These are phyloP conservation scores for Lipomyces yamanashiensis DNA, from an alignment of 805 yeast genomes.

Conservation along the genomic window DNA sequence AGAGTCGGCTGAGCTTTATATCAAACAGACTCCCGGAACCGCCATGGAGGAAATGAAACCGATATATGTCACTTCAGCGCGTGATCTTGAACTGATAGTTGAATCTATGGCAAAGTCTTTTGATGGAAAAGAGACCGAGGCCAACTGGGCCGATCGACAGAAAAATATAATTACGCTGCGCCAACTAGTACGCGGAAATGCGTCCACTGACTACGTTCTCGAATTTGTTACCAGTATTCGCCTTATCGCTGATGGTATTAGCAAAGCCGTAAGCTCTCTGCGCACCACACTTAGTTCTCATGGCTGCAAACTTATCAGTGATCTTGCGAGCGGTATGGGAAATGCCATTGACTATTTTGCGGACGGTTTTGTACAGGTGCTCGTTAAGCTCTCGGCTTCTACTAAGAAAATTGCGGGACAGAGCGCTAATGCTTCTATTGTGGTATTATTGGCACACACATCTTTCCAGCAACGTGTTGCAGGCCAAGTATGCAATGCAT, in stretches of 20 bases:
- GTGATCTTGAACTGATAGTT: conserved; percentile 43
- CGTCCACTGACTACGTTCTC: conserved; percentile 47
- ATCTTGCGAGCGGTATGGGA: conserved; percentile 46
- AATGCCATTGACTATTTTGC: conserved; percentile 46
- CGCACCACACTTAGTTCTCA: conserved; percentile 81
- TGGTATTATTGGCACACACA: conserved; percentile 50
- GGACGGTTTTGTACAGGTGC: conserved; percentile 55
- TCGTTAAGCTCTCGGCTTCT: conserved; percentile 60
- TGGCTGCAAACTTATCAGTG: conserved; percentile 79
- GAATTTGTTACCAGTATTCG: conserved; percentile 48
- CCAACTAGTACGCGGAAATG: conserved; percentile 63
- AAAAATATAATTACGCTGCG: conserved; percentile 61
- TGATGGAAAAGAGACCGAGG: conserved; percentile 79
- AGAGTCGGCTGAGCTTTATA: conserved; percentile 21
- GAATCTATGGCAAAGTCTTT: conserved; percentile 51
- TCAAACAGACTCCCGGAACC: conserved; percentile 43
- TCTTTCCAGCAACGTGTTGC: conserved; percentile 59
- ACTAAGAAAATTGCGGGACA: conserved; percentile 68
- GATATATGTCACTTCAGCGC: conserved; percentile 42
- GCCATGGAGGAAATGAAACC: conserved; percentile 50
- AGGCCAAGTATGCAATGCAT: conserved; percentile 55
- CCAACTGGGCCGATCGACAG: conserved; percentile 82
- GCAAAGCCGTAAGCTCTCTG: conserved; percentile 70
- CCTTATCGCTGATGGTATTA: conserved; percentile 60
- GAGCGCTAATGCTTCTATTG: conserved; percentile 59